phyloP scores from a whole-genome alignment of 208 protist genomes.

The Leishmania turanica region DNA sequence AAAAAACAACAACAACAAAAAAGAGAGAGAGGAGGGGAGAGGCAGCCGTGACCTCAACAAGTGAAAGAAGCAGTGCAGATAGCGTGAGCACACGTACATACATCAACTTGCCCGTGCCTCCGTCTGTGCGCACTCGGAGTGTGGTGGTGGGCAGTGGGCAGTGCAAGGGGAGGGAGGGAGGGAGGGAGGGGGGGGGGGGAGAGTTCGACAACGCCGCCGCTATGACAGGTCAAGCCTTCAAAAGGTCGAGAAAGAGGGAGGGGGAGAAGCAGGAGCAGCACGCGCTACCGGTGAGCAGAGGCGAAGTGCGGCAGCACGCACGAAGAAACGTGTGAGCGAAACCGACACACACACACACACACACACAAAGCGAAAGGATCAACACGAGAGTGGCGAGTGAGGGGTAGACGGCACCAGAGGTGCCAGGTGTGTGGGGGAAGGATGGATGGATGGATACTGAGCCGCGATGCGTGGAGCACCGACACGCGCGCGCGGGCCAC shows the following conservation, averaged over 20 bases:
- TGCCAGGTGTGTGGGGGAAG: neutral
- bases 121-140: neutral
- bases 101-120: neutral
- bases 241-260: neutral
- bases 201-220: neutral
- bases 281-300: neutral
- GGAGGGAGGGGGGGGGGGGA: too few relatives aligned
- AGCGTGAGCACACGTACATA: neutral
- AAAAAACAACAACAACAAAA: too few relatives aligned
- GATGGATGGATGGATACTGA: neutral
- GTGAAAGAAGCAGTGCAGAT: constrained; percentile 3
- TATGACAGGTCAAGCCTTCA: neutral
- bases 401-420: neutral
- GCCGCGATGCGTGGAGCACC: neutral
- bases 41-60: neutral
- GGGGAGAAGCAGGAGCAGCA: neutral
- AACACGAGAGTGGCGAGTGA: neutral
- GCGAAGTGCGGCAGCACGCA: neutral
- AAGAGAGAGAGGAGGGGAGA: neutral
- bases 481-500: neutral
- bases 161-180: too few relatives aligned
- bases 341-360: neutral
- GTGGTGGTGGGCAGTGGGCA: neutral
- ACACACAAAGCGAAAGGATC: neutral
- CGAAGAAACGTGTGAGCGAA: neutral